phyloP scores from a whole-genome alignment of 164 flowering plant species.

The Macadamia integrifolia region DNA sequence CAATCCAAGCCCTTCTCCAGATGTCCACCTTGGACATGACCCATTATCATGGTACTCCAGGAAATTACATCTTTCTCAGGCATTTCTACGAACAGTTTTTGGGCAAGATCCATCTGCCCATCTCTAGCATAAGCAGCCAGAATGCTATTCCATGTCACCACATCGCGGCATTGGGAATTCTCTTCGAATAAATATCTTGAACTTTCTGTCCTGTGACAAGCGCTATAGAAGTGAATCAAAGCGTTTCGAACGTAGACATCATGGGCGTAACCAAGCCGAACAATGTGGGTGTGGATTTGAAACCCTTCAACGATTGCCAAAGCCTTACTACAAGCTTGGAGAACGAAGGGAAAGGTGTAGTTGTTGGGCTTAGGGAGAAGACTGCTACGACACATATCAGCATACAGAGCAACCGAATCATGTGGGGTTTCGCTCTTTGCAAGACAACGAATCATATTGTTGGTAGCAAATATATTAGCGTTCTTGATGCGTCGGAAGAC shows the following conservation, averaged over 20 bases:
- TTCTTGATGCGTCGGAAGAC: slow-evolving; percentile 14
- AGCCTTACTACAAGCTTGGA: slow-evolving; percentile 42
- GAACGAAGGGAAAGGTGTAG: slow-evolving; percentile 40
- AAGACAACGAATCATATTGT: slow-evolving; percentile 36
- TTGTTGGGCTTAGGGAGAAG: slow-evolving; percentile 23
- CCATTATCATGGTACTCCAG: slow-evolving; percentile 44
- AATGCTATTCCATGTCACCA: slow-evolving; percentile 51
- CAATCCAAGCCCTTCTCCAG: slow-evolving; percentile 35
- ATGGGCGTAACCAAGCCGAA: slow-evolving; percentile 28
- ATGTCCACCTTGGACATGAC: slow-evolving; percentile 36
- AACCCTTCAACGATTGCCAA: slow-evolving; percentile 22
- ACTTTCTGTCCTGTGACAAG: slow-evolving; percentile 18
- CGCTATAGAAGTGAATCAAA: slow-evolving; percentile 38
- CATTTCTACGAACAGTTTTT: slow-evolving; percentile 44
- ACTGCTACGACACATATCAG: slow-evolving; percentile 3
- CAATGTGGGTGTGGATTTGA: slow-evolving; percentile 36
- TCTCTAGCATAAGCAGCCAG: slow-evolving; percentile 29
- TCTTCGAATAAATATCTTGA: slow-evolving; percentile 38
- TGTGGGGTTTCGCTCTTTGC: slow-evolving; percentile 24
- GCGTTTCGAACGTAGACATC: slow-evolving; percentile 40
- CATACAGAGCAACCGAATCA: slow-evolving; percentile 21
- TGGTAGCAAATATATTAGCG: slow-evolving; percentile 31
- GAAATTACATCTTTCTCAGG: slow-evolving; percentile 41
- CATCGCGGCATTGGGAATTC: slow-evolving; percentile 26
- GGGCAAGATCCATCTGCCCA: slow-evolving; percentile 24